These are phyloP conservation scores for Fragosphaeria purpurea DNA, from an alignment of 2,329 filamentous ascomycete genomes.

Conservation along the genomic window DNA sequence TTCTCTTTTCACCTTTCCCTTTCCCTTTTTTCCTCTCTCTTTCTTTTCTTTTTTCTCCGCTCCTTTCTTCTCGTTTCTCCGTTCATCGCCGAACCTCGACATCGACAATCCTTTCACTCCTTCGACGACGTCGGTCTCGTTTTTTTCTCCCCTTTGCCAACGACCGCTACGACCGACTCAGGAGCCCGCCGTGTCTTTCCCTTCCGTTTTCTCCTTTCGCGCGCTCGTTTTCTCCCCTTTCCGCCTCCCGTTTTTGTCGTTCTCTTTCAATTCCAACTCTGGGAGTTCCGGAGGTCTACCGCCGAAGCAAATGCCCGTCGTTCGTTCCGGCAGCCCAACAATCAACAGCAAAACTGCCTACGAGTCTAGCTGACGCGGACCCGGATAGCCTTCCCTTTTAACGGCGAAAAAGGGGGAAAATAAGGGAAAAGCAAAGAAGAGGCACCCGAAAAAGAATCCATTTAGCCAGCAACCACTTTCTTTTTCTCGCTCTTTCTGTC, in stretches of 20 bases:
- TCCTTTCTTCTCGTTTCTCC: neutral
- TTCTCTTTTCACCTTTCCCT: neutral
- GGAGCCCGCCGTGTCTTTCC: slow-evolving; percentile 14
- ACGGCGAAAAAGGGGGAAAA: neutral
- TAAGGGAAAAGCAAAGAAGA: too few species aligned
- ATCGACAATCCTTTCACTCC: slow-evolving; percentile 16
- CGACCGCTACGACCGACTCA: slow-evolving; percentile 17
- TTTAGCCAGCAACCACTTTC: slow-evolving; percentile 19
- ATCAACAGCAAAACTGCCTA: too few species aligned
- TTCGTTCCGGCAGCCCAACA: slow-evolving; percentile 6
- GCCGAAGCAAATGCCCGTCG: slow-evolving; percentile 8
- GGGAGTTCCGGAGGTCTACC: slow-evolving; percentile 19
- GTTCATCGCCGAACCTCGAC: slow-evolving; percentile 17
- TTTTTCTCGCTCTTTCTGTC: slow-evolving; percentile 31
- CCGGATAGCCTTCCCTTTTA: neutral
- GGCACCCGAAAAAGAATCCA: neutral
- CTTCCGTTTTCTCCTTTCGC: slow-evolving; percentile 2
- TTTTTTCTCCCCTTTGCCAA: slow-evolving; percentile 10
- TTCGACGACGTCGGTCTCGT: slow-evolving; percentile 14
- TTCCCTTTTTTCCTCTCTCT: neutral
- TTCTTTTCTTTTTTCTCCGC: neutral
- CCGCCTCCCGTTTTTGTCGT: slow-evolving; percentile 3
- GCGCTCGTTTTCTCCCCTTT: neutral
- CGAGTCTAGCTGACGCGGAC: slow-evolving; percentile 9
- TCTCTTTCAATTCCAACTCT: slow-evolving; percentile 5